Conservation (phyloP, 805 yeast species). For the Starmerella bacillaris region DNA sequence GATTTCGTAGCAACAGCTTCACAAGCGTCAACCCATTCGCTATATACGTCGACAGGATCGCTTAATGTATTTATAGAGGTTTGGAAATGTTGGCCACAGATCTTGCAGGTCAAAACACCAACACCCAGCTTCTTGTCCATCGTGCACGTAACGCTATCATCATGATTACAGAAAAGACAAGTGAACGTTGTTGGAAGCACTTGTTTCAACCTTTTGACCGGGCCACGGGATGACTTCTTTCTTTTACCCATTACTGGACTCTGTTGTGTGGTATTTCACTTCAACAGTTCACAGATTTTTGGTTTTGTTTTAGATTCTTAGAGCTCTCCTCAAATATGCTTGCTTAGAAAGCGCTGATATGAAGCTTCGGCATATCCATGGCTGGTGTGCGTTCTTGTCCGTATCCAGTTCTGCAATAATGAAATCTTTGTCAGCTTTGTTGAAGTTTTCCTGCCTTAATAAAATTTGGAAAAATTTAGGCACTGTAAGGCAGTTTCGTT, state of each 20-base stretch:
- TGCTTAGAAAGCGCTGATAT: too few relatives aligned
- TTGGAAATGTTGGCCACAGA: constrained; percentile 88
- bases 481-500: too few relatives aligned
- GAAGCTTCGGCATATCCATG: too few relatives aligned
- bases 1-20: constrained; percentile 63
- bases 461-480: too few relatives aligned
- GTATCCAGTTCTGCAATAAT: too few relatives aligned
- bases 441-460: too few relatives aligned
- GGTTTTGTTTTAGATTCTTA: too few relatives aligned
- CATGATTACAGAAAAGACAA: constrained; percentile 91
- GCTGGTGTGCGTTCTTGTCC: too few relatives aligned
- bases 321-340: too few relatives aligned
- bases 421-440: too few relatives aligned
- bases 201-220: constrained; percentile 60
- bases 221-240: constrained; percentile 69
- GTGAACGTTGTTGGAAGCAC: constrained; percentile 67
- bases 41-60: constrained; percentile 85
- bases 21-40: constrained; percentile 97
- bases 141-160: constrained; percentile 71
- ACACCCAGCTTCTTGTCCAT: constrained; percentile 72
- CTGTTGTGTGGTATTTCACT: too few relatives aligned
- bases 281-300: too few relatives aligned
- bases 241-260: constrained; percentile 67
- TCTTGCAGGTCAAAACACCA: constrained; percentile 74
- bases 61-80: constrained; percentile 58